These are phyloP conservation scores for Tolypocladium album DNA, from an alignment of 2,329 filamentous ascomycete species.

Conservation along the genomic window DNA sequence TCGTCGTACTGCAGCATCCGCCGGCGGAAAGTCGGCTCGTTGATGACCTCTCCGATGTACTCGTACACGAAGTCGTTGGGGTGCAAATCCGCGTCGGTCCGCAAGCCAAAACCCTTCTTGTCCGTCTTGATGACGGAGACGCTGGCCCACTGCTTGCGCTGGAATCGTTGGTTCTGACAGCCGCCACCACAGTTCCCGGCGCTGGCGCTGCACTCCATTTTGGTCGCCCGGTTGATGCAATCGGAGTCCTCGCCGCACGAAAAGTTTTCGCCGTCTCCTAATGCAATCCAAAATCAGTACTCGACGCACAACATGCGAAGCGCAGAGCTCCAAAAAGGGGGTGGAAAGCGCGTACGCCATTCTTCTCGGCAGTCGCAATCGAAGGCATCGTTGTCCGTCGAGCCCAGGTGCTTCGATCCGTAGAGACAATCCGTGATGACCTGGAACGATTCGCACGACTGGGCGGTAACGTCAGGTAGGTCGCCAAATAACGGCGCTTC, in stretches of 20 bases:
- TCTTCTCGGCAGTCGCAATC: conserved; percentile 94
- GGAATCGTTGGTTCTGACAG: conserved; percentile 93
- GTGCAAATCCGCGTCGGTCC: conserved; percentile 65
- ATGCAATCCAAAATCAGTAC: conserved; percentile 5
- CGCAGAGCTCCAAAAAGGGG: neutral
- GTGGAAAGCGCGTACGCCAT: conserved; percentile 61
- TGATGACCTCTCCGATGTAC: conserved; percentile 97
- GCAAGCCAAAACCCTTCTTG: conserved; percentile 92
- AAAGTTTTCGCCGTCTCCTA: conserved; percentile 57
- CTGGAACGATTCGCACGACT: conserved; percentile 67
- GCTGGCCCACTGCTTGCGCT: conserved; percentile 76
- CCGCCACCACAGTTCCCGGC: conserved; percentile 71
- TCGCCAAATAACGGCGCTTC: conserved; percentile 60
- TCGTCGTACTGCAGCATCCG: conserved; percentile 91
- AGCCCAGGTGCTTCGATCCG: conserved; percentile 81
- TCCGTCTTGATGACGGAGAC: conserved; percentile 96
- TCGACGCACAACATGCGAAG: neutral
- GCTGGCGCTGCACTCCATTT: conserved; percentile 84
- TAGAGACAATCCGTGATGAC: conserved; percentile 81
- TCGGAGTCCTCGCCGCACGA: conserved; percentile 95
- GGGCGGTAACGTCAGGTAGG: conserved; percentile 65
- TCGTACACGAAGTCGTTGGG: conserved; percentile 92
- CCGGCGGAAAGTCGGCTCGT: conserved; percentile 77
- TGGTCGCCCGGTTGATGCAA: conserved; percentile 96
- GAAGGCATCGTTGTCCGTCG: conserved; percentile 78